Base-by-base conservation (phyloP, 805 yeast species). In the Phaffomyces thermotolerans region DNA sequence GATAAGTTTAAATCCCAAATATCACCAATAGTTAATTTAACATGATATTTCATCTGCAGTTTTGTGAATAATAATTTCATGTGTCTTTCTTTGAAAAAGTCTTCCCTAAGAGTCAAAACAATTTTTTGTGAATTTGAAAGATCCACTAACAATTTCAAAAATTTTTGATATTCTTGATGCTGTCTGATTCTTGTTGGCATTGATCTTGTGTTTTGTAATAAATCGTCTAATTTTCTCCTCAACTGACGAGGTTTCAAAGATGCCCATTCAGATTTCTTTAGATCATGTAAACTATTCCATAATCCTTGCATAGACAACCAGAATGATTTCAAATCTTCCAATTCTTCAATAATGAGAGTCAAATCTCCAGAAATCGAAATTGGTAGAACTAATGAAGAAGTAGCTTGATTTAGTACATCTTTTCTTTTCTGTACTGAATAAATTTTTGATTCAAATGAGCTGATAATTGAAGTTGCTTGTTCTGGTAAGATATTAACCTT, bases 101-200 rank as follows among this genome's bases (percentile, higher is more conserved):
- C 82, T 4, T 79, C 73, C 44, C 72, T 75, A 44, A 87, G 61
- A 25, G 69, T 54, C 43, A 68, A 63, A 13, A 74, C 51, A 37
- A 70, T 52, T 33, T 52, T 53, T 39, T 58, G 61, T 2, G 57
- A 51, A 12, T 33, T 36, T 9, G 54, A 46, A 1, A 57, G 34
- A 2, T 58, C 57, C 38, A 73, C 74, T 8, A 84, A 58, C 1
- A 51, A 48, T 8, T 56, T 58, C 48, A 78, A 79, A n/a, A 81
- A 66, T 17, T 72, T 71, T 48, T 76, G 81, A 57, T 81, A 81
- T 0, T 90, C 89, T 1, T 79, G 66, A 57, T 85, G 83, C 48
- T 79, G 88, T 7, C 86, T 69, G 23, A 82, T 68, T 14, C 73
- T 68, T 0, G 70, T 60, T 0, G 91, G 86, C 64, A 81, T 68